Base-by-base conservation (phyloP, 257 asterid genomes). In the Nyctanthes arbortristis region DNA sequence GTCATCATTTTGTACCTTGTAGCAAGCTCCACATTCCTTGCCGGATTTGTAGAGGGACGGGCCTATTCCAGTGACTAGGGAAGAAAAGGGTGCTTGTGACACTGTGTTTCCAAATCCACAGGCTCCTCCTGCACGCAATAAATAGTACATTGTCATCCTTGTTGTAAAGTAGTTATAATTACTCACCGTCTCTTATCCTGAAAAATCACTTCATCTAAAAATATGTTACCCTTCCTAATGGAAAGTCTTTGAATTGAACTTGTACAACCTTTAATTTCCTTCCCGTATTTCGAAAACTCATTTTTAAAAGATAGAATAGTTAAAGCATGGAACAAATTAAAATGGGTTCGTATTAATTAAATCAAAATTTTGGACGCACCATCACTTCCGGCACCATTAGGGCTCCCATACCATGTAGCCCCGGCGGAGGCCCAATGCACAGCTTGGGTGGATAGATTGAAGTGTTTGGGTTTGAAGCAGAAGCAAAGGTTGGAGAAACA, bases 391-490 rank as follows among this genome's bases (percentile, higher is more conserved):
- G 87, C 87, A 1, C 96, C 96, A 10, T 85, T 27, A 3, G 92
- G 79, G 77, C 85, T 79, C 75, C 96, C 95, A 13, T 87, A 89
- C 95, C 95, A 87, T 0, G 96, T 89, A 2, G 96, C 96, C 0
- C 82, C 87, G 37, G 90, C 96, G 4, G 87, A 3, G 0, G 73
- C 63, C 94, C 94, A 87, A 45, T 71, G 82, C 36, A 75, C 24
- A 5, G 64, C 72, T 10, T 30, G 9, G 13, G 79, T 64, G 27
- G 92, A 76, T 31, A 70, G 66, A 43, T 81, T 84, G 64, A 79
- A 67, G 31, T 74, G 73, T 40, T 70, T 79, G 70, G 77, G 72
- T 62, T 70, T 75, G 67, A 63, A 73, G 70, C 78, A 55, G 25
- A 49, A n/a, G 72, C 84, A 77, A 11, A 52, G 56, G 67, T 47